phyloP scores from a whole-genome alignment of 1,139 yeast genomes.

The Candida neerlandica region DNA sequence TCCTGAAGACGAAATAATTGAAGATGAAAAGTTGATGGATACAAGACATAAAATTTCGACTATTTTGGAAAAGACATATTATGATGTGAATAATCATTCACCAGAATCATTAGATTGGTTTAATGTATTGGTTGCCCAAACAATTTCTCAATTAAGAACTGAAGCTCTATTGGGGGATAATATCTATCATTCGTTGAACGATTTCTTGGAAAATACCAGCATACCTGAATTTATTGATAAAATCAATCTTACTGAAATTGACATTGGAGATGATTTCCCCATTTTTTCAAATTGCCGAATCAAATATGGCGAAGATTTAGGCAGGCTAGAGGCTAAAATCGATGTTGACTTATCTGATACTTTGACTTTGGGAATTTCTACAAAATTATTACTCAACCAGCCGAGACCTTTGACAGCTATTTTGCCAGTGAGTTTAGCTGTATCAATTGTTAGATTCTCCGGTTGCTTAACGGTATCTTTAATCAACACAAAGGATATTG shows the following conservation, averaged over 20 bases:
- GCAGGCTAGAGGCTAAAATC: slow-evolving; percentile 82
- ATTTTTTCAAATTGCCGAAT: slow-evolving; percentile 92
- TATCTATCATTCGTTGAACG: slow-evolving; percentile 74
- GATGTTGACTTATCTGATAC: slow-evolving; percentile 93
- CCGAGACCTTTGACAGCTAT: slow-evolving; percentile 87
- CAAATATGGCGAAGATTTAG: slow-evolving; percentile 53
- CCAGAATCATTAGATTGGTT: slow-evolving; percentile 97
- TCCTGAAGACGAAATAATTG: slow-evolving; percentile 13
- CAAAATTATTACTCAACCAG: slow-evolving; percentile 76
- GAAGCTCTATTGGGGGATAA: slow-evolving; percentile 87
- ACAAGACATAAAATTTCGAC: slow-evolving; percentile 28
- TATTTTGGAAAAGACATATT: slow-evolving; percentile 87
- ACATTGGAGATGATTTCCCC: slow-evolving; percentile 95
- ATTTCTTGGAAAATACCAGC: slow-evolving; percentile 49
- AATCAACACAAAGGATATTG: slow-evolving; percentile 49
- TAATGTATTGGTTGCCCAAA: slow-evolving; percentile 89
- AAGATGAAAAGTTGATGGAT: slow-evolving; percentile 23
- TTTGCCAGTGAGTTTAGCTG: slow-evolving; percentile 78
- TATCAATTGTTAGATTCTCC: slow-evolving; percentile 89
- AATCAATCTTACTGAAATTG: slow-evolving; percentile 80
- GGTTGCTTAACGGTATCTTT: slow-evolving; percentile 87
- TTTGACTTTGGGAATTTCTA: slow-evolving; percentile 85
- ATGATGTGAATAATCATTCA: slow-evolving; percentile 83
- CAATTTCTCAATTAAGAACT: slow-evolving; percentile 78
- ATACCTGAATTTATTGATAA: slow-evolving; percentile 81